Base-by-base conservation (phyloP, 1,284 basidiomycete genomes). In the Cryptococcus sp. region DNA sequence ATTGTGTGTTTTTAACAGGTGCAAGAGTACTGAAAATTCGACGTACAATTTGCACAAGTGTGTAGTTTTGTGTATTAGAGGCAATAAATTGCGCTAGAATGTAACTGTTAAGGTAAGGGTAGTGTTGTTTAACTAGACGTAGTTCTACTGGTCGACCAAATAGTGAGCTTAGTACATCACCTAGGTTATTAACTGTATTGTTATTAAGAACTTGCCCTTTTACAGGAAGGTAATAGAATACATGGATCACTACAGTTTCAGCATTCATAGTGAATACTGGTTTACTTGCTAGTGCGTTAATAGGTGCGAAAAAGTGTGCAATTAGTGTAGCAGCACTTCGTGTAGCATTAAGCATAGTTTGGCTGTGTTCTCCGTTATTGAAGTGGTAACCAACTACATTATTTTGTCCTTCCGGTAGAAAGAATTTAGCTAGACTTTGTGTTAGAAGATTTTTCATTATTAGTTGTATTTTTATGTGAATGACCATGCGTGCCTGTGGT, bases 111-210 rank as follows among this genome's bases (percentile, higher is more conserved):
- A 60, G 43, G 50, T 50, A 53, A 36, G 59, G 56, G 42, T 60
- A 50, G 50, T 55, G 47, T 45, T 54, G 43, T 31, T 52, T 52
- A 39, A 55, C 45, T 50, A 59, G 34, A 46, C 50, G 54, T 48
- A 56, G 45, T 46, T 57, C 50, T 48, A 60, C 54, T 37, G 49
- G 49, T 52, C 45, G 46, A 48, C 42, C 45, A 24, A 50, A 57
- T 45, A 54, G 52, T 48, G 47, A 57, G 55, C 55, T 52, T 45
- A 59, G 50, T 61, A 55, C 52, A 45, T 57, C 53, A 43, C 58
- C 56, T 55, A 61, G 46, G 44, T 47, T 49, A 57, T 54, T 55
- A 62, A 58, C 61, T 56, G 51, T 55, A 44, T 50, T 39, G 34
- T 58, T 51, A 51, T 37, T 51, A 46, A 57, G 44, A 44, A 24